These are phyloP conservation scores for Fusarium napiforme DNA, from an alignment of 2,329 filamentous ascomycete genomes.

Conservation along the genomic window DNA sequence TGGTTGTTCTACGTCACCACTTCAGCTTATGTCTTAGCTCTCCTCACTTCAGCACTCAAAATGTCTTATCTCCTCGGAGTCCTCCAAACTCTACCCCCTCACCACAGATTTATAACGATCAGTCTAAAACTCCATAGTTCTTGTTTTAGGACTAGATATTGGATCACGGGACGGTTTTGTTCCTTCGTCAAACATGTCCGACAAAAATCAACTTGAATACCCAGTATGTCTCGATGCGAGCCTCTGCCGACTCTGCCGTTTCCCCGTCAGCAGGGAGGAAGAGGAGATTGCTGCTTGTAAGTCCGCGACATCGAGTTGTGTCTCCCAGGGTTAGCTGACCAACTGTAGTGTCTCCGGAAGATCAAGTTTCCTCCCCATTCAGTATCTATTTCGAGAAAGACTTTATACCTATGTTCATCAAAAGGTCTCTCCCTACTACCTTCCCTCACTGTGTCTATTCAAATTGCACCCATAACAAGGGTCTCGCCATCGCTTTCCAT, in stretches of 20 bases:
- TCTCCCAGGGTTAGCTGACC: not conserved
- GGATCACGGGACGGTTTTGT: not conserved
- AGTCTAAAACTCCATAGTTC: not conserved
- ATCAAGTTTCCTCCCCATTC: not conserved
- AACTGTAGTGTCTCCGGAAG: not conserved
- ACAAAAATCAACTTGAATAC: slow-evolving; percentile 6
- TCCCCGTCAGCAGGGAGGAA: not conserved
- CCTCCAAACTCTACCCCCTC: not conserved
- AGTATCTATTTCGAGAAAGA: not conserved
- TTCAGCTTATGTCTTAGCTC: slow-evolving; percentile 10
- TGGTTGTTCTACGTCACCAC: not conserved
- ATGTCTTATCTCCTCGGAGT: not conserved
- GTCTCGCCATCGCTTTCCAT: slow-evolving; percentile 3
- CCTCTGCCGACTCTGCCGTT: slow-evolving; percentile 2
- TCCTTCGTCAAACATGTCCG: not conserved
- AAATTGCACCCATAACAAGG: not conserved
- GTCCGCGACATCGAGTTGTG: accelerated
- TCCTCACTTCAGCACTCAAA: too few relatives aligned
- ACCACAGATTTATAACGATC: not conserved
- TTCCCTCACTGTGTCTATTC: not conserved
- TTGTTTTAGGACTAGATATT: not conserved
- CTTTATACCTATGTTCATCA: not conserved
- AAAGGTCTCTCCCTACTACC: not conserved
- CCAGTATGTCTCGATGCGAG: slow-evolving; percentile 11
- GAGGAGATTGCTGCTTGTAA: not conserved